Conservation (phyloP, 2,329 filamentous ascomycete genomes). For the Fusarium tupiense region DNA sequence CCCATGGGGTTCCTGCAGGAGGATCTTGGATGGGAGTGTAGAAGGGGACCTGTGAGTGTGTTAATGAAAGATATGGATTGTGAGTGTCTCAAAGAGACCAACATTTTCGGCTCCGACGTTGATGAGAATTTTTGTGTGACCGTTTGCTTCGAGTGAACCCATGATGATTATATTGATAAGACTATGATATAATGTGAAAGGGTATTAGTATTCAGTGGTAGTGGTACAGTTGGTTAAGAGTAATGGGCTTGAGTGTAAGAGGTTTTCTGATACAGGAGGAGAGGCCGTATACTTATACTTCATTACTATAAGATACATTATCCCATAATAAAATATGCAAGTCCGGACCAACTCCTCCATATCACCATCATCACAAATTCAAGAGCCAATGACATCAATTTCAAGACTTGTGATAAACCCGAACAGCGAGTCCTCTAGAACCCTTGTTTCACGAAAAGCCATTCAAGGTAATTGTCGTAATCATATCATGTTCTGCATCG, state of each 20-base stretch:
- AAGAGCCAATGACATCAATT: background rate
- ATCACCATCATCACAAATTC: background rate
- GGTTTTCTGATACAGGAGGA: background rate
- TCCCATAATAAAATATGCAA: background rate
- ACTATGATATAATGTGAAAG: background rate
- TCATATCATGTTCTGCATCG: background rate
- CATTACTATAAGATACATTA: no score
- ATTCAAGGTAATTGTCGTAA: background rate
- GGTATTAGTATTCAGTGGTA: background rate
- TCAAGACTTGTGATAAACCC: background rate
- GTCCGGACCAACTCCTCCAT: background rate
- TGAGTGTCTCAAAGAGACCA: background rate
- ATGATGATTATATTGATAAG: background rate
- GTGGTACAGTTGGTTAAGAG: background rate
- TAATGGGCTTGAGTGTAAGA: background rate
- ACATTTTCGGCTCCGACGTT: slow-evolving; percentile 35
- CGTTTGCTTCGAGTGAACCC: slow-evolving; percentile 2
- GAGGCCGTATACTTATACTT: slow-evolving; percentile 3
- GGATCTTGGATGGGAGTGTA: slow-evolving; percentile 40
- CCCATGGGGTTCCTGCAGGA: slow-evolving; percentile 39
- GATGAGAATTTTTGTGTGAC: slow-evolving; percentile 25
- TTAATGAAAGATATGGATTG: background rate
- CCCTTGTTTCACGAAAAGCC: background rate
- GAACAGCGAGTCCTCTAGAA: background rate
- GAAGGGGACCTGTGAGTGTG: slow-evolving; percentile 30